Evolutionary conservation across 495 filamentous ascomycete species (phyloP).

Genomic region (Lasiosphaeriaceae sp.): DNA sequence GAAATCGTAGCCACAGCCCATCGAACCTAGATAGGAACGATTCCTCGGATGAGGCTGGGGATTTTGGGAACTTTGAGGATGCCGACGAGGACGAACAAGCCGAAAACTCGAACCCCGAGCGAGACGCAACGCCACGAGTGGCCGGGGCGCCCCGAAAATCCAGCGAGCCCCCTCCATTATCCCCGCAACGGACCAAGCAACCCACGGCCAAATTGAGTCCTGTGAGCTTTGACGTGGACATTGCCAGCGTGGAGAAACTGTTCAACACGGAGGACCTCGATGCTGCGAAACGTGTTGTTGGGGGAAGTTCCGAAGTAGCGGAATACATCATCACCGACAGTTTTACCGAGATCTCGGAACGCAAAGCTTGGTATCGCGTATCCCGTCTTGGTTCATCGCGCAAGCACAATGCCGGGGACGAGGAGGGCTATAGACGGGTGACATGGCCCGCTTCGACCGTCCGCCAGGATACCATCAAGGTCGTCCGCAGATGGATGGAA

Average conservation of each 20-base stretch:
- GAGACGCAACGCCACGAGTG: not conserved
- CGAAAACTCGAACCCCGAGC: not conserved
- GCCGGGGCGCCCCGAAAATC: not conserved
- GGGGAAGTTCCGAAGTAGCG: constrained; percentile 17
- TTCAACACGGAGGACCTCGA: constrained; percentile 25
- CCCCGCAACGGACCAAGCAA: not conserved
- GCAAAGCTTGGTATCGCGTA: constrained; percentile 61
- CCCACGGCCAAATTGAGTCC: constrained; percentile 28
- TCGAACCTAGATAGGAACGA: constrained; percentile 5
- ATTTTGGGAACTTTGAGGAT: constrained; percentile 54
- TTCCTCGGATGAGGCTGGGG: constrained; percentile 31
- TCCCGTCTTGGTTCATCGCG: constrained; percentile 54
- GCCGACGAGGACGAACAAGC: constrained; percentile 29
- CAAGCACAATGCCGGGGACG: constrained; percentile 51
- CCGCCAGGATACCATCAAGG: constrained; percentile 49
- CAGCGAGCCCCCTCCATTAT: too few species aligned
- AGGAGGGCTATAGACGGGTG: constrained; percentile 54
- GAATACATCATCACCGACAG: constrained; percentile 43
- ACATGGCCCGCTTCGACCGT: constrained; percentile 51
- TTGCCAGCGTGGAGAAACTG: constrained; percentile 40
- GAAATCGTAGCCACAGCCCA: constrained; percentile 14
- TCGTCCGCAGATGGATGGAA: constrained; percentile 57
- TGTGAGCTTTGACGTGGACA: constrained; percentile 36
- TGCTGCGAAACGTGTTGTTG: not conserved
- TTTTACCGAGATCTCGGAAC: constrained; percentile 49